Evolutionary conservation across 164 flowering plant species (phyloP), one percentile per base, ranked within the genome.

Genomic region (Vitis labrusca): DNA sequence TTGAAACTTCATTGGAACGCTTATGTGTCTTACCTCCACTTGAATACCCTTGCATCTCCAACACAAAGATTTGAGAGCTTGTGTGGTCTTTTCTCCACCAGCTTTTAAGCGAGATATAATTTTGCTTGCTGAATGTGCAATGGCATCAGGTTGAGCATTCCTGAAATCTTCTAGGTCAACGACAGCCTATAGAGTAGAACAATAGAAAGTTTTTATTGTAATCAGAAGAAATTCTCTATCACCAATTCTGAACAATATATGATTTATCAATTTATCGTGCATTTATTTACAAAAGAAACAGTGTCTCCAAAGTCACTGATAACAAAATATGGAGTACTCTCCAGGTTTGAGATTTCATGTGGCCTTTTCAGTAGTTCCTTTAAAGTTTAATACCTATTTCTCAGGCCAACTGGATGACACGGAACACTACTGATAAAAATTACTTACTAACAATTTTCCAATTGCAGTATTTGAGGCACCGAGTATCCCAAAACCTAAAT

Each of bases 31-130:
- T 85, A 94, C 98, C 97, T 94, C 95, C 27, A 85, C 97, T 82
- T 86, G 88, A 76, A 94, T 82, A 62, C 97, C 95, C 83, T 91
- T 91, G 65, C 79, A 73, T 82, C 92, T 94, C 89, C 88, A 88
- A 76, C 98, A 94, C 12, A 92, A 84, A 57, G 93, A 88, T 73
- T 84, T 89, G 27, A 94, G 88, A 64, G 97, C 97, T 55, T 88
- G 86, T 47, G 74, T 73, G 50, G 86, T 85, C 80, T 88, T 89
- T 63, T 92, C 97, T 52, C 92, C 98, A 64, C 88, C 92, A 70
- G 87, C 93, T 80, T 91, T 87, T 19, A 94, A 56, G n/a, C 91
- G 97, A 70, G 92, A 78, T 59, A 94, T 79, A 67, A 94, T 92
- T 69, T 91, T 91, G 56, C 84, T 78, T 30, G 97, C 89, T 14